Conservation (phyloP, 163 green algal genomes). For the Trebouxia gelatinosa region DNA sequence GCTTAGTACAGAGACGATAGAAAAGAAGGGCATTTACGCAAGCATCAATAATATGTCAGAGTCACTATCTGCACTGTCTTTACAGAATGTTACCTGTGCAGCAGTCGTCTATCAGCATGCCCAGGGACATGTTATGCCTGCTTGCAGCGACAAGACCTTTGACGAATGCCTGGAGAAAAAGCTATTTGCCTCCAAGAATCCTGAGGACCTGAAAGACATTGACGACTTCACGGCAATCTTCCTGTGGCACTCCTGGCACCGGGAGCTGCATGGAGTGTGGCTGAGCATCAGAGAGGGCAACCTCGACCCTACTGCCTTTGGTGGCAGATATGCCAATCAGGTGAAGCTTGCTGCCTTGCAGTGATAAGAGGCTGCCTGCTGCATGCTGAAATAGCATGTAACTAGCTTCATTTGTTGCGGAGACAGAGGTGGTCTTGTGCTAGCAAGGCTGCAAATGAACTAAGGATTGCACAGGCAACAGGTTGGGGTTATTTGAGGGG, state of each 20-base stretch:
- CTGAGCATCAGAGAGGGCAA: not conserved
- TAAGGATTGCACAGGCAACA: no score
- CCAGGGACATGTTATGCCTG: no score
- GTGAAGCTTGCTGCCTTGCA: no score
- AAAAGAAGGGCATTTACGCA: no score
- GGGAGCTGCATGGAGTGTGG: constrained; percentile 23
- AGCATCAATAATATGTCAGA: no score
- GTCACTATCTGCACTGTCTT: not conserved
- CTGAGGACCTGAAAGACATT: not conserved
- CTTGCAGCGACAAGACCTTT: constrained; percentile 3
- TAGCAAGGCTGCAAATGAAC: no score
- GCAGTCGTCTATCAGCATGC: not conserved
- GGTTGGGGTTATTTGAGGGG: no score
- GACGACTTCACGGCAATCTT: not conserved
- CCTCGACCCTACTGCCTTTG: not conserved
- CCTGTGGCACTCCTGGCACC: constrained; percentile 10
- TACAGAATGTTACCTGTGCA: not conserved
- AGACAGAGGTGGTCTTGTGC: no score
- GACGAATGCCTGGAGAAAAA: constrained; percentile 17
- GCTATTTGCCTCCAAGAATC: constrained; percentile 13
- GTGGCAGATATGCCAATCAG: constrained; percentile 3
- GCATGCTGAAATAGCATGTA: no score
- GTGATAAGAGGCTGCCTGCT: no score
- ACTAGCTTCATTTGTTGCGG: no score
- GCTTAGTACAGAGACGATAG: not conserved